Base-by-base conservation (phyloP, 2,329 filamentous ascomycete species). In the Boeremia exigua region DNA sequence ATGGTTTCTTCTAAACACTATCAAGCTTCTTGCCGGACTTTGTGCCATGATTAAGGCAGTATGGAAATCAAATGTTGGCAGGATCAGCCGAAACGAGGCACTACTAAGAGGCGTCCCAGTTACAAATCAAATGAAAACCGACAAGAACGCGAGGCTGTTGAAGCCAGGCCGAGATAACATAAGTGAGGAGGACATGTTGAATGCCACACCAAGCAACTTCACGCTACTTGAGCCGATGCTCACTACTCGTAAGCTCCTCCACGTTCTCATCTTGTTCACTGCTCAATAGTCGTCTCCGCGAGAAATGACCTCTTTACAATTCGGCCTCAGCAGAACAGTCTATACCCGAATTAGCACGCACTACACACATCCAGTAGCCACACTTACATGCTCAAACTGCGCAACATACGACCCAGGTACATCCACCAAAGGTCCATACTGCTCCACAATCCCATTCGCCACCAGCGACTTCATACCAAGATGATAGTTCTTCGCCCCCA, bases 351-450 rank as follows among this genome's bases (percentile, higher is more conserved):
- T 65, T 32, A 67, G 62, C 44, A 52, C 14, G 33, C 17, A 19
- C 37, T 15, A 19, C 3, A 5, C 39, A 14, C 14, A 0, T 9
- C 15, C 12, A 17, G 11, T 9, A 40, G 5, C 0, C 1, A 46
- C 23, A 86, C 90, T 84, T 78, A 96, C 92, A 81, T 97, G 93
- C 80, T 97, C 93, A 74, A 88, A 96, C 73, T 97, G 93, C 63
- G 93, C 93, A 19, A 92, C 93, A 77, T 96, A 96, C 15, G 91
- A 96, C 49, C 93, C 93, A 81, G 94, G 93, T 75, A 92, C 87
- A 79, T 97, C 93, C 59, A 90, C 88, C 66, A 97, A 80, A 28
- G 93, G 93, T 37, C 90, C 91, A 76, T 97, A 97, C 47, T 89
- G 86, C 77, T 96, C 90, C 43, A 97, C 90, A 65, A 97, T 88